phyloP scores from a whole-genome alignment of 73 alveolate species.

The Paraurostyla sp. region DNA sequence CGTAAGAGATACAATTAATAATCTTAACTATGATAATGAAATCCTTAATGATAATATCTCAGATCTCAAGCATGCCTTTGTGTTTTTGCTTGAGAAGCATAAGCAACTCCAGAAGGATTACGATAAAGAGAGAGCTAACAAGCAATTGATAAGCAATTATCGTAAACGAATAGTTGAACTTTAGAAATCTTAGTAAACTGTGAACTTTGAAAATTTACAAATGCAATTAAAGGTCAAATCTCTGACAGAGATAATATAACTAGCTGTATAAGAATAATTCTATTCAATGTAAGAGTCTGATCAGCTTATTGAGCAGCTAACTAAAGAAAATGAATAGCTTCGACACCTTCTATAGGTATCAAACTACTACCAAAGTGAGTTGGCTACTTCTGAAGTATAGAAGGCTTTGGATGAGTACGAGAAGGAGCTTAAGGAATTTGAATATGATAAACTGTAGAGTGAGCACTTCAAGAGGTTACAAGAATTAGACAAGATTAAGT shows the following conservation, averaged over 20 bases:
- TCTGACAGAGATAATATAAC: slow-evolving; percentile 24
- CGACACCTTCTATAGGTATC: neutral
- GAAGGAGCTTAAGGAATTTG: neutral
- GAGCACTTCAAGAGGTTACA: neutral
- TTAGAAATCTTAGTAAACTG: neutral
- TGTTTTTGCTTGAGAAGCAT: slow-evolving; percentile 51
- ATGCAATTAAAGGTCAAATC: slow-evolving; percentile 13
- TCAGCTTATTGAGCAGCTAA: neutral
- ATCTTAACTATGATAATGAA: slow-evolving; percentile 48
- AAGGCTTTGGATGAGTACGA: slow-evolving; percentile 15
- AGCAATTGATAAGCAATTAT: neutral
- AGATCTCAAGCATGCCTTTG: slow-evolving; percentile 38
- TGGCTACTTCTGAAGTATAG: slow-evolving; percentile 25
- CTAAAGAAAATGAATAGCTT: neutral
- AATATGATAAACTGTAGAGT: neutral
- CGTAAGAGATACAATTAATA: slow-evolving; percentile 46
- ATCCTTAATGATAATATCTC: slow-evolving; percentile 16
- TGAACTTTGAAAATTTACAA: neutral
- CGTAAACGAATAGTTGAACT: slow-evolving; percentile 17
- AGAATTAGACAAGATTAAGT: slow-evolving; percentile 12
- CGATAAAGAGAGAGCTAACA: neutral
- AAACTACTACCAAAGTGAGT: neutral
- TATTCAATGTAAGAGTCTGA: neutral
- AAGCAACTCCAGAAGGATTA: slow-evolving; percentile 13
- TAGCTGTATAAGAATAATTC: slow-evolving; percentile 3